Conservation (phyloP, 139 green algal genomes). For the Gonium pectorale region DNA sequence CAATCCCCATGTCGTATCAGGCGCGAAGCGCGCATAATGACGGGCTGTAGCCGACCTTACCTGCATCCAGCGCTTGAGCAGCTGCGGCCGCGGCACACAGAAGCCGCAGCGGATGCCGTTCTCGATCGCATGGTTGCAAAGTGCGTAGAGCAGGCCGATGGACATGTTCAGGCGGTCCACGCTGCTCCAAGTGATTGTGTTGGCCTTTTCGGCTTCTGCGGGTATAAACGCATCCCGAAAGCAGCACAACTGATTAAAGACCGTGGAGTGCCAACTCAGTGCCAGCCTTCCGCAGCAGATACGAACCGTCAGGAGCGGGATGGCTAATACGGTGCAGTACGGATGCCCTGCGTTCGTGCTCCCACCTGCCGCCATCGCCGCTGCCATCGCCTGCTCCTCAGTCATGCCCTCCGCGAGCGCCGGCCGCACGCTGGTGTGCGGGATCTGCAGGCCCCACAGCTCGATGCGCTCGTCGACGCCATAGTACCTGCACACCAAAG, state of each 20-base stretch:
- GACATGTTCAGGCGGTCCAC: constrained; percentile 80
- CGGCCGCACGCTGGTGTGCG: constrained; percentile 68
- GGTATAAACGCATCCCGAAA: neutral
- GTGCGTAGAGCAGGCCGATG: constrained; percentile 76
- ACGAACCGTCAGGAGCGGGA: too few species aligned
- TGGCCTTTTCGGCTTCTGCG: constrained; percentile 4
- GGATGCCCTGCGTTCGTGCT: neutral
- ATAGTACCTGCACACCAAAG: constrained; percentile 44
- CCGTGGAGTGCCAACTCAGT: too few species aligned
- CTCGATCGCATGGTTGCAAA: constrained; percentile 71
- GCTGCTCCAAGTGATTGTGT: constrained; percentile 64
- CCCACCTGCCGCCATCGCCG: constrained; percentile 19
- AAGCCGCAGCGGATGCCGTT: constrained; percentile 70
- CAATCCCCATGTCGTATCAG: too few species aligned
- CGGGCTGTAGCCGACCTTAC: too few species aligned
- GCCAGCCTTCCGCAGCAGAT: too few species aligned
- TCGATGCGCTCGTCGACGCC: constrained; percentile 75
- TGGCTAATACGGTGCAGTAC: too few species aligned
- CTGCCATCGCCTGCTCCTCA: constrained; percentile 43
- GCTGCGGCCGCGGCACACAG: constrained; percentile 76
- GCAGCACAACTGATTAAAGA: neutral
- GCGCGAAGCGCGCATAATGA: too few species aligned
- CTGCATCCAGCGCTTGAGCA: constrained; percentile 79
- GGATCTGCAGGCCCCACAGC: constrained; percentile 81
- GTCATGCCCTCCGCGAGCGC: constrained; percentile 45